Base-by-base conservation (phyloP, 176 grass and related monocot species). In the Rhipidocladum racemiflorum region DNA sequence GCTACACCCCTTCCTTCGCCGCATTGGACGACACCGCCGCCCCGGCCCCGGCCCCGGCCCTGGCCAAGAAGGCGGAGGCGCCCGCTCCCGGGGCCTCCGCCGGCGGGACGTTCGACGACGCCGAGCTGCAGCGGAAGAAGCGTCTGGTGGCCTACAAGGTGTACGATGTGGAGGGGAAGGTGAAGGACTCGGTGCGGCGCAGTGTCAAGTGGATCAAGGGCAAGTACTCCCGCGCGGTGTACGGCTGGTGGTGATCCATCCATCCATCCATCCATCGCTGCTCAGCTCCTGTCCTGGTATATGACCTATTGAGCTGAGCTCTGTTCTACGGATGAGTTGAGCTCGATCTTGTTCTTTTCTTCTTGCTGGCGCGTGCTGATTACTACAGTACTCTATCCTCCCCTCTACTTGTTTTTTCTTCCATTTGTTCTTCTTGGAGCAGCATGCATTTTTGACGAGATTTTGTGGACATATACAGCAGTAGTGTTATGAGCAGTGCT, bases 201-300 rank as follows among this genome's bases (percentile, higher is more conserved):
- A 86, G 96, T 91, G 85, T 99, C 67, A 91, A 78, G 28, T 99
- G 96, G 96, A 61, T 99, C 25, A 99, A 95, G 80, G 80, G 87
- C 38, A 90, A 84, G 70, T 95, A 64, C 94, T 81, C 89, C 74
- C 80, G 87, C 57, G 63, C 87, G 0, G 72, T 90, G 8, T 72
- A 93, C 70, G 90, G 86, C 72, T 66, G 84, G 79, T 86, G 84
- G 56, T 84, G 63, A 87, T 69, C 35, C 4, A 2, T 7, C 10
- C 18, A 14, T 40, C 48, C 50, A 30, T 10, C n/a, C 25, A 1
- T 18, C 32, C 32, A 30, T 30, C 30, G 1, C 24, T 0, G 7
- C 9, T 38, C 13, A 54, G 69, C 20, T 28, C 20, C 85, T 5
- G 6, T 24, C 36, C 21, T 14, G 76, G 39, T 46, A 12, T 46